A percentile compares a stretch with the other conserved stretches of the same genome.
phyloP scores from a whole-genome alignment of 2,329 filamentous ascomycete genomes.

The Cercospora brassicicola region DNA sequence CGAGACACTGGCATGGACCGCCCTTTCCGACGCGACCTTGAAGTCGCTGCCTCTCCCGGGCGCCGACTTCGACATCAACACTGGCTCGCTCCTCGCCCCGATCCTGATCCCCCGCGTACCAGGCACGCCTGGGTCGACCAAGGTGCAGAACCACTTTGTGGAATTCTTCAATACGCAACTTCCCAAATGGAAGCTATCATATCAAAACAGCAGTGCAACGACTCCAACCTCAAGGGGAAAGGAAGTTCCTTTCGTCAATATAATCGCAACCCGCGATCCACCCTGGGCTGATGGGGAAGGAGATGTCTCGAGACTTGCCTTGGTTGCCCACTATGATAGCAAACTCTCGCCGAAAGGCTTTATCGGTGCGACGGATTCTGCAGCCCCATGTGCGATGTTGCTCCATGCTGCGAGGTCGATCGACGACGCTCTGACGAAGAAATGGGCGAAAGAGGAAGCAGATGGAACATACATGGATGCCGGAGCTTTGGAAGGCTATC shows the following conservation, averaged over 20 bases:
- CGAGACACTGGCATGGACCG: slow-evolving; percentile 52
- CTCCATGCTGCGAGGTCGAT: slow-evolving; percentile 81
- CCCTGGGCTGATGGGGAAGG: slow-evolving; percentile 69
- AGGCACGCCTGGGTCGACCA: slow-evolving; percentile 72
- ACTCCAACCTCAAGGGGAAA: slow-evolving; percentile 73
- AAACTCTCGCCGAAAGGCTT: slow-evolving; percentile 79
- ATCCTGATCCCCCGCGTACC: slow-evolving; percentile 87
- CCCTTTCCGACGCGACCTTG: slow-evolving; percentile 74
- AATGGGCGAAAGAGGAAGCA: slow-evolving; percentile 73
- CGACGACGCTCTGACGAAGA: slow-evolving; percentile 74
- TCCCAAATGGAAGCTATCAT: slow-evolving; percentile 74
- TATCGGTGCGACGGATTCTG: slow-evolving; percentile 90
- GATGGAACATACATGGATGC: slow-evolving; percentile 43
- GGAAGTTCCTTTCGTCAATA: slow-evolving; percentile 79
- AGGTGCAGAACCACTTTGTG: slow-evolving; percentile 77
- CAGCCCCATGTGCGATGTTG: slow-evolving; percentile 90
- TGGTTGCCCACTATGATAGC: slow-evolving; percentile 94
- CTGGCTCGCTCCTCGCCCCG: slow-evolving; percentile 75
- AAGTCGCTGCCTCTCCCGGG: slow-evolving; percentile 69
- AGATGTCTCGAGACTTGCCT: slow-evolving; percentile 75
- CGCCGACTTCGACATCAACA: slow-evolving; percentile 68
- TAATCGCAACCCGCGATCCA: slow-evolving; percentile 84
- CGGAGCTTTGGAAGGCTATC: slow-evolving; percentile 66
- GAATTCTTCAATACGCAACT: slow-evolving; percentile 75
- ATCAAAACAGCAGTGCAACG: slow-evolving; percentile 85